These are phyloP conservation scores for Aspergillus cavernicola DNA, from an alignment of 495 filamentous ascomycete genomes.

Conservation along the genomic window DNA sequence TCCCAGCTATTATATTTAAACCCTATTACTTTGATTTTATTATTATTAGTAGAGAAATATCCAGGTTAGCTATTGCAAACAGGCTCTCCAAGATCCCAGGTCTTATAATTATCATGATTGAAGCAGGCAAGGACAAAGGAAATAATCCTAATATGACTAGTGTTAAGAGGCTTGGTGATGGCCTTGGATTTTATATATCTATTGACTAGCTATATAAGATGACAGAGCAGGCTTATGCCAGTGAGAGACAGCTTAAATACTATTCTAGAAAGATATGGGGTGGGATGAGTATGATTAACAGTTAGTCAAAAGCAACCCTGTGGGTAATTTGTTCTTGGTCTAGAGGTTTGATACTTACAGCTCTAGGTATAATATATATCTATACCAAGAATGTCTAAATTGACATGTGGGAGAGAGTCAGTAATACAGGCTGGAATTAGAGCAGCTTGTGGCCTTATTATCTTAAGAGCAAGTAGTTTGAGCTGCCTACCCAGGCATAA, in stretches of 20 bases:
- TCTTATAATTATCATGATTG: constrained; percentile 48
- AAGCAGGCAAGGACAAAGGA: constrained; percentile 50
- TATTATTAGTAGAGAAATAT: constrained; percentile 51
- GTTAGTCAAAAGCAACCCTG: constrained; percentile 23
- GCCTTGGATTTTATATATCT: constrained; percentile 36
- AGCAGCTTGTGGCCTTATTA: constrained; percentile 55
- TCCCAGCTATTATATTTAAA: not conserved
- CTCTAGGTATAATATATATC: constrained; percentile 45
- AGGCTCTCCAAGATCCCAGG: constrained; percentile 47
- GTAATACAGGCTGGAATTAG: constrained; percentile 63
- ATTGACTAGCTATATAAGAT: constrained; percentile 53
- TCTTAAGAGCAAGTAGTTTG: constrained; percentile 37
- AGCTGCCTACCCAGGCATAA: constrained; percentile 37
- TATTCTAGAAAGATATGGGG: constrained; percentile 49
- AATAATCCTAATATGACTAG: constrained; percentile 51
- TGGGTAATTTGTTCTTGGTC: not conserved
- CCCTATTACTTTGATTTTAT: constrained; percentile 36
- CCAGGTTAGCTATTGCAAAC: constrained; percentile 51
- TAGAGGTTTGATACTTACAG: not conserved
- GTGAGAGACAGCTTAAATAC: constrained; percentile 29
- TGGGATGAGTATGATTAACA: constrained; percentile 53
- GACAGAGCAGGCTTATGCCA: constrained; percentile 39
- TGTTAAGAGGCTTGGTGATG: constrained; percentile 28
- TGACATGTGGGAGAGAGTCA: constrained; percentile 54
- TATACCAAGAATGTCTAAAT: constrained; percentile 31